phyloP scores from a whole-genome alignment of 2,329 filamentous ascomycete genomes.

The Aspergillus novoparasiticus region DNA sequence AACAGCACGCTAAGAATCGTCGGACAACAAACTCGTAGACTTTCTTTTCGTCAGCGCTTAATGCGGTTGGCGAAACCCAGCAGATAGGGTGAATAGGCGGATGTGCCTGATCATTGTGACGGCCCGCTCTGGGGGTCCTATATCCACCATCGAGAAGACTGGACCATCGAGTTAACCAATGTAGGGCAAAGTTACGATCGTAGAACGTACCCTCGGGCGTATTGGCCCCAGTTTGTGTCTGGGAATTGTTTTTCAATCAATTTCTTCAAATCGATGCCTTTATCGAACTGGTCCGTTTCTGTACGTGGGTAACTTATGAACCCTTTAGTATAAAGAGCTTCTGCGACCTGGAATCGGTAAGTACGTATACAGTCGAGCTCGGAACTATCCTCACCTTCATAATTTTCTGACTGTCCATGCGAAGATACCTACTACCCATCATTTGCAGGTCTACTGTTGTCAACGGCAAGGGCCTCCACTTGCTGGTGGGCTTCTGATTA shows the following conservation, averaged over 20 bases:
- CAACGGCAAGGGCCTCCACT: conserved; percentile 89
- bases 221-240: conserved; percentile 75
- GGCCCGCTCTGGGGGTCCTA: conserved; percentile 76
- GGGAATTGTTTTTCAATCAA: conserved; percentile 83
- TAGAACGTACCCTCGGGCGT: conserved; percentile 63
- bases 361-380: neutral
- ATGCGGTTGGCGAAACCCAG: conserved; percentile 66
- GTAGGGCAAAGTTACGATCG: neutral
- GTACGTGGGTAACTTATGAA: conserved; percentile 98
- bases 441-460: conserved; percentile 98
- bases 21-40: conserved; percentile 93
- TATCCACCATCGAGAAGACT: conserved; percentile 74
- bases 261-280: conserved; percentile 78
- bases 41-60: conserved; percentile 68
- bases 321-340: conserved; percentile 86
- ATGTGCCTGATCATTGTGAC: conserved; percentile 94
- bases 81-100: conserved; percentile 95
- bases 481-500: conserved; percentile 86
- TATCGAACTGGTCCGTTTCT: conserved; percentile 94
- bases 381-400: conserved; percentile 63
- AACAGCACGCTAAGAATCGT: conserved; percentile 92
- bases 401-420: conserved; percentile 87
- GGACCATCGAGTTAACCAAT: conserved; percentile 8
- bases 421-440: conserved; percentile 83
- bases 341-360: conserved; percentile 58